Evolutionary conservation across 495 filamentous ascomycete species (phyloP), one percentile per base, ranked within the genome.

Genomic region (Penicillium dipodomyicola): DNA sequence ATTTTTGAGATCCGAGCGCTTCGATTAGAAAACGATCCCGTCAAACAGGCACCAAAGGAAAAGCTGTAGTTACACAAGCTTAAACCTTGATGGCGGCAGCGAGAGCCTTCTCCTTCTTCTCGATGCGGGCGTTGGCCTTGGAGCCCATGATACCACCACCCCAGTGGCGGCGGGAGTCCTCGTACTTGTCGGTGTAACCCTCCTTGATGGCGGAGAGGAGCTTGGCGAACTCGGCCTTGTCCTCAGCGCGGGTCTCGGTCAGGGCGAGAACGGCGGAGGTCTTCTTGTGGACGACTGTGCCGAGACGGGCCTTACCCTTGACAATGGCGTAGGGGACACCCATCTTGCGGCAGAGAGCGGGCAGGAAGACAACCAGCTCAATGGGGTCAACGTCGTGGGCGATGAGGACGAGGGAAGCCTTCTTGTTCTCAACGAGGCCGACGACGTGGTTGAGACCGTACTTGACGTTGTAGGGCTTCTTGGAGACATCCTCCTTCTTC

Each of bases 381-480:
- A 99, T 97, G 63, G 95, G 95, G 84, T 99, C 95, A 70, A 99
- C 95, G 75, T 99, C 95, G 81, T 99, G 96, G 71, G 95, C 88
- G 74, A 99, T 97, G 65, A 99, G 83, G 72, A 99, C 95, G 63
- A 99, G 82, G 54, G 88, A 84, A 58, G 95, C 93, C 87, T 99
- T 99, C 91, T 97, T 99, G 84, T 97, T 97, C 88, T 99, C 95
- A 73, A 99, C 92, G 63, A 99, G 84, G 60, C 94, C 95, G 64
- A 99, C 95, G 68, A 99, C 94, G 83, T 99, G 95, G 86, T 99
- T 99, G 67, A 99, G 86, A 80, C 95, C 95, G 78, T 96, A 97
- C 87, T 99, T 97, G 84, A 93, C 94, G 68, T 88, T 81, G 79
- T 96, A 97, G 67, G 94, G 94, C 87, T 99, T 99, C 90, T 97